Percentiles rank a stretch among this genome's conserved stretches.
Evolutionary conservation across 2,329 filamentous ascomycete genomes (phyloP).

Genomic region (Cryoendolithus antarcticus): DNA sequence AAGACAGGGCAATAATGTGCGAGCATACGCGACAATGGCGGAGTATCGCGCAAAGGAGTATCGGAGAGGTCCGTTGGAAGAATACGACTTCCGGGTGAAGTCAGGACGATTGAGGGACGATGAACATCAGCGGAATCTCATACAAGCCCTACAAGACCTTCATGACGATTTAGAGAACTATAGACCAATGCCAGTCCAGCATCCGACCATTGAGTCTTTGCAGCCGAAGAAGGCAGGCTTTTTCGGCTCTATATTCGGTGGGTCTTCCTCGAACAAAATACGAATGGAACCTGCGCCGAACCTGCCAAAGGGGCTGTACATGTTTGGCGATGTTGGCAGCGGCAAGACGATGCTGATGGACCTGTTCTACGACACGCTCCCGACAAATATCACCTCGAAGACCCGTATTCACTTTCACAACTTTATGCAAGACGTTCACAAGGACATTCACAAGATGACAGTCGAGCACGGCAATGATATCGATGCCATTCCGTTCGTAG

Average conservation of each 20-base stretch:
- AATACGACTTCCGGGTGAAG: conserved; percentile 75
- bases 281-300: conserved; percentile 50
- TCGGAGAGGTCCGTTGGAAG: conserved; percentile 57
- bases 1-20: no score
- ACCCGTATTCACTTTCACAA: conserved; percentile 97
- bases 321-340: conserved; percentile 92
- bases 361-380: conserved; percentile 87
- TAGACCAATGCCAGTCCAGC: conserved; percentile 57
- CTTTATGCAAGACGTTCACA: conserved; percentile 98
- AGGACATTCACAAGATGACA: conserved; percentile 78
- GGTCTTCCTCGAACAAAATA: conserved; percentile 23
- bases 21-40: conserved; percentile 17
- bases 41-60: conserved; percentile 15
- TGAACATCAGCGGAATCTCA: conserved; percentile 81
- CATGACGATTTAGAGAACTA: conserved; percentile 72
- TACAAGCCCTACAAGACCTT: conserved; percentile 77
- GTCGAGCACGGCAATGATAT: conserved; percentile 79
- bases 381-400: conserved; percentile 61
- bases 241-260: conserved; percentile 50
- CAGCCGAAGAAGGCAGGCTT: conserved; percentile 42
- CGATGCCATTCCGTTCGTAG: conserved; percentile 82
- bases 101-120: conserved; percentile 69
- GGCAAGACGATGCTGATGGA: conserved; percentile 99
- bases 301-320: conserved; percentile 79
- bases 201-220: conserved; percentile 62